Evolutionary conservation across 164 flowering plant species (phyloP).

Genomic region (Platanus orientalis): DNA sequence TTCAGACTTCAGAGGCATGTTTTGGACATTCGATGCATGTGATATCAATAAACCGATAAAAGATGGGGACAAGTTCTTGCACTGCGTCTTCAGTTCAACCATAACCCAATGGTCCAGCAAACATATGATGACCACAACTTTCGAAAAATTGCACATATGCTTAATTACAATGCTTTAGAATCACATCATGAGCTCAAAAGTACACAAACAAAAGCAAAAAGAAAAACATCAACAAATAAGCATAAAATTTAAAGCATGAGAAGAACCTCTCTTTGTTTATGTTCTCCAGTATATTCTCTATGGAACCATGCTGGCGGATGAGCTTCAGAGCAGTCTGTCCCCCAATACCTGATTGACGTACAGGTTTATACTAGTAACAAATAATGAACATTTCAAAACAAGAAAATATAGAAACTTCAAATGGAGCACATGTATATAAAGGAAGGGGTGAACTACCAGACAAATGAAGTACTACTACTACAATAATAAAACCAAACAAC

Average conservation of each 20-base stretch:
- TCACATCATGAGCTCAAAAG: too few relatives aligned
- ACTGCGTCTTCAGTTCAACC: too few relatives aligned
- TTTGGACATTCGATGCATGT: too few relatives aligned
- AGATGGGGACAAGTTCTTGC: too few relatives aligned
- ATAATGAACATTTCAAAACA: neutral
- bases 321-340: constrained; percentile 93
- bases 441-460: neutral
- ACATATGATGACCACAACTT: too few relatives aligned
- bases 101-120: too few relatives aligned
- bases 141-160: too few relatives aligned
- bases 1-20: too few relatives aligned
- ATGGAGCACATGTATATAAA: neutral
- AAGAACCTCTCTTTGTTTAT: constrained; percentile 83
- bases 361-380: neutral
- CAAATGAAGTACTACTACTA: too few relatives aligned
- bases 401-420: neutral
- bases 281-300: constrained; percentile 79
- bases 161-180: too few relatives aligned
- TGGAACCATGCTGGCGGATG: constrained; percentile 90
- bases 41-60: too few relatives aligned
- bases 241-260: neutral
- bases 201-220: neutral
- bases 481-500: too few relatives aligned
- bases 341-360: constrained; percentile 60
- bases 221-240: neutral